Base-by-base conservation (phyloP, 306 rosid genomes). In the Hippophae rhamnoides region DNA sequence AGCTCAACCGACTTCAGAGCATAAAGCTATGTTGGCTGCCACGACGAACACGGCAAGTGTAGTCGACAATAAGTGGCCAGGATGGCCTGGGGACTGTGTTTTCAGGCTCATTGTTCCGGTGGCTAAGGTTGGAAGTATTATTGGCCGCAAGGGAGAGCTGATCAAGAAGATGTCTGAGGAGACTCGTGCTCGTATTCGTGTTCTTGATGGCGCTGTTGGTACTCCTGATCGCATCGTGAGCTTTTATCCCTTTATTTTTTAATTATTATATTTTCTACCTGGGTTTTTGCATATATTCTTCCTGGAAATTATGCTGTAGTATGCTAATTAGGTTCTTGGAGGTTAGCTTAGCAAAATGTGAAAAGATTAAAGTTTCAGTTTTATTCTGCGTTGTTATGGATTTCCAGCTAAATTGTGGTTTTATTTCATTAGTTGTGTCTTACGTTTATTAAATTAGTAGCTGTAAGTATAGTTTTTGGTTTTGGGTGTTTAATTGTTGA, bases 1-100 rank as follows among this genome's bases (percentile, higher is more conserved):
- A 6, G 63, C 47, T 9, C 55, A 69, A 13, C 41, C 62, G 27
- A 9, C 58, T 31, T 31, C 38, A 25, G 76, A 70, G 12, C 10
- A 58, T 14, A 41, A 62, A 8, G 64, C 69, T 13, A 54, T 18
- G 40, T 62, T 62, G 48, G 26, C 60, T 13, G 6, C 64, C 3
- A 38, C 63, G 12, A 7, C 74, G 4, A 50, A 75, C 26, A 8
- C 56, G 12, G 1, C 40, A 52, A 31, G 67, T 3, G 56, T 70
- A 14, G 73, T 72, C 23, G 97, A 85, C 48, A 86, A 80, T 42
- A 73, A 73, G 50, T 89, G 99, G 99, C 97, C 97, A 0, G 99
- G 99, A 2, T 93, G 99, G 97, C 97, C 95, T 0, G 99, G 99
- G 5, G 74, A 86, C 73, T 89, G 87, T 68, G 97, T 89, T 26